Evolutionary conservation across 78 protist species (phyloP).

Genomic region (Dictyostelium citrinum): DNA sequence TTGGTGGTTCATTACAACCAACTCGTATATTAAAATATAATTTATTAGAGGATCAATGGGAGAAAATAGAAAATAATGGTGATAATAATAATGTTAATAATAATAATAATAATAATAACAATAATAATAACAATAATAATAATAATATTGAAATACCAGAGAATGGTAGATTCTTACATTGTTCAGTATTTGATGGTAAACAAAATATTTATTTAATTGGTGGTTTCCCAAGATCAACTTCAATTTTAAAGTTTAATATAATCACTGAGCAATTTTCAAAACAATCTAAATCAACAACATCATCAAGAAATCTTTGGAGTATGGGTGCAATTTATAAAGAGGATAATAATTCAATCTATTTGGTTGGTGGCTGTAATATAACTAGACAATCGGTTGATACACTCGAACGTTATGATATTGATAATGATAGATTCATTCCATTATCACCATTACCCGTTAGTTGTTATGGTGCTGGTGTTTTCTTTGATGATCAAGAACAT

Average conservation of each 20-base stretch:
- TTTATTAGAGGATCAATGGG: conserved; percentile 37
- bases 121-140: too few species aligned
- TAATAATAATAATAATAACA: too few species aligned
- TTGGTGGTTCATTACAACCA: conserved; percentile 66
- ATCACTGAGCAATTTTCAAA: conserved; percentile 11
- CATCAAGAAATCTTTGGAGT: not conserved
- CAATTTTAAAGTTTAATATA: conserved; percentile 25
- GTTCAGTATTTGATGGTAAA: conserved; percentile 38
- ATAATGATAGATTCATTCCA: not conserved
- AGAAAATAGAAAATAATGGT: not conserved
- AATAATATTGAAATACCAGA: conserved; percentile 32
- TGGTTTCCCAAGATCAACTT: conserved; percentile 38
- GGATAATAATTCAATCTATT: conserved; percentile 3
- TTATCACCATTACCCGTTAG: conserved; percentile 1
- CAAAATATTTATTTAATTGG: conserved; percentile 50
- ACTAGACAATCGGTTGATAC: conserved; percentile 20
- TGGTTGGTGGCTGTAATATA: conserved; percentile 63
- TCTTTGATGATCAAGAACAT: not conserved
- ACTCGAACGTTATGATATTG: conserved; percentile 60
- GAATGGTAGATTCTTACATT: conserved; percentile 56
- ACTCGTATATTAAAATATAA: conserved; percentile 3
- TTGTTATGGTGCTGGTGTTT: not conserved
- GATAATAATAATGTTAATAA: not conserved
- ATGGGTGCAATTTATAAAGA: not conserved
- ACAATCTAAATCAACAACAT: not conserved